A percentile compares a stretch with the other conserved stretches of the same genome.
Conservation (phyloP, 257 asterid genomes). For the Coffea canephora region DNA sequence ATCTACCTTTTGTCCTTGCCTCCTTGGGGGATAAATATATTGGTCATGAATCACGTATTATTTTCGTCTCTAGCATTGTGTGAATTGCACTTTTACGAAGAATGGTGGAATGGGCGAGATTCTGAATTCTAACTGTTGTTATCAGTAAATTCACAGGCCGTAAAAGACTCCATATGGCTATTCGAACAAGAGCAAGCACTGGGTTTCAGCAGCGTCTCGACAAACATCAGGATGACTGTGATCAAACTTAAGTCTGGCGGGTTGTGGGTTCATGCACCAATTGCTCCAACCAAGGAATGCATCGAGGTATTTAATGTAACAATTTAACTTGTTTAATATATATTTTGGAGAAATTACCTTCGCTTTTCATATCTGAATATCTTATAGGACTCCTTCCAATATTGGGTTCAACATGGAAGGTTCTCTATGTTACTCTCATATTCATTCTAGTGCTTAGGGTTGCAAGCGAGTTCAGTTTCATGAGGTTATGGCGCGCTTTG, state of each 20-base stretch:
- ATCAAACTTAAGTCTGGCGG: slow-evolving; percentile 93
- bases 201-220: slow-evolving; percentile 95
- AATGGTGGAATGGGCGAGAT: not conserved
- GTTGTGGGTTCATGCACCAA: slow-evolving; percentile 94
- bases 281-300: slow-evolving; percentile 95
- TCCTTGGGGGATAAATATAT: not conserved
- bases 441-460: too few species aligned
- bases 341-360: not conserved
- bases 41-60: not conserved
- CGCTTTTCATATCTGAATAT: too few species aligned
- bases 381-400: not conserved
- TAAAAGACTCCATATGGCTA: slow-evolving; percentile 69
- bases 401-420: not conserved
- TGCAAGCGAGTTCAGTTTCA: too few species aligned
- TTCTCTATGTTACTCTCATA: not conserved
- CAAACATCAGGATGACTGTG: slow-evolving; percentile 90
- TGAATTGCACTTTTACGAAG: not conserved
- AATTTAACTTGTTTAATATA: not conserved
- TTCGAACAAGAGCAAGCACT: slow-evolving; percentile 98
- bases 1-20: not conserved
- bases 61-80: not conserved
- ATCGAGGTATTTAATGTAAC: slow-evolving; percentile 50
- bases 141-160: slow-evolving; percentile 55
- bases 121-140: not conserved
- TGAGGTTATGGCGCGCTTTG: not conserved